A percentile compares a stretch with the other conserved stretches of the same genome.
phyloP scores from a whole-genome alignment of 2,329 filamentous ascomycete genomes.

The Colletotrichum australisinense region DNA sequence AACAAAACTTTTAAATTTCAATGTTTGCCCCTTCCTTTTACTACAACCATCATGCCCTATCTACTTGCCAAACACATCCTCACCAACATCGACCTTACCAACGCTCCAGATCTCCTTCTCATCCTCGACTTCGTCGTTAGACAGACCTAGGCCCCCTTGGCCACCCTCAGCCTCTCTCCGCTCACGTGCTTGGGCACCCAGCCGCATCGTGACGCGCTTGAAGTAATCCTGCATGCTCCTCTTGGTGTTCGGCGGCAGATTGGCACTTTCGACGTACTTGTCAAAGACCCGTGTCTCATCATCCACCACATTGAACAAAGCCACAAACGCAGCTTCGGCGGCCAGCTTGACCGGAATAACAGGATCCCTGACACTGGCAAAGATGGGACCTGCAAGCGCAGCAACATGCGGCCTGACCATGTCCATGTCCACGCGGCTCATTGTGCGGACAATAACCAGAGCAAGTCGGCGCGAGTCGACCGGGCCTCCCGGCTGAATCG shows the following conservation, averaged over 20 bases:
- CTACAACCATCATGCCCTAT: conserved; percentile 13
- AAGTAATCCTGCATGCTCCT: conserved; percentile 97
- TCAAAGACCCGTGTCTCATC: conserved; percentile 90
- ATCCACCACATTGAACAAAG: conserved; percentile 90
- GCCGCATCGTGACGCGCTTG: conserved; percentile 86
- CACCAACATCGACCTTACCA: conserved; percentile 84
- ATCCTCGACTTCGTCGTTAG: conserved; percentile 92
- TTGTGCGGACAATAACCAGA: conserved; percentile 88
- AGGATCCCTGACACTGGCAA: conserved; percentile 88
- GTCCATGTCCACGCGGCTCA: conserved; percentile 82
- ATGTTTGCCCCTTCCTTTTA: conserved; percentile 29
- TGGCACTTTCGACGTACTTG: conserved; percentile 82
- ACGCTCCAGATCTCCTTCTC: conserved; percentile 97
- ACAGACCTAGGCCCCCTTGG: conserved; percentile 84
- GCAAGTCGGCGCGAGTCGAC: conserved; percentile 87
- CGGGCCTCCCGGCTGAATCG: conserved; percentile 82
- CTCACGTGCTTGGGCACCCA: conserved; percentile 90
- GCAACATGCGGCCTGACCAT: conserved; percentile 84
- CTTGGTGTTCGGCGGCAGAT: conserved; percentile 78
- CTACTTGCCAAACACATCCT: conserved; percentile 65
- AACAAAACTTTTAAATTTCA: conserved; percentile 26
- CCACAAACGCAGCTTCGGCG: conserved; percentile 93
- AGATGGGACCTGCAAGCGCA: conserved; percentile 84
- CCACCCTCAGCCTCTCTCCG: conserved; percentile 92
- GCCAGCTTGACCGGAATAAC: conserved; percentile 96